Percentiles rank a stretch among this genome's conserved stretches.
These are phyloP conservation scores for Rhizoclosmatium globosum DNA, from an alignment of 192 early-diverging fungal species.

Conservation along the genomic window DNA sequence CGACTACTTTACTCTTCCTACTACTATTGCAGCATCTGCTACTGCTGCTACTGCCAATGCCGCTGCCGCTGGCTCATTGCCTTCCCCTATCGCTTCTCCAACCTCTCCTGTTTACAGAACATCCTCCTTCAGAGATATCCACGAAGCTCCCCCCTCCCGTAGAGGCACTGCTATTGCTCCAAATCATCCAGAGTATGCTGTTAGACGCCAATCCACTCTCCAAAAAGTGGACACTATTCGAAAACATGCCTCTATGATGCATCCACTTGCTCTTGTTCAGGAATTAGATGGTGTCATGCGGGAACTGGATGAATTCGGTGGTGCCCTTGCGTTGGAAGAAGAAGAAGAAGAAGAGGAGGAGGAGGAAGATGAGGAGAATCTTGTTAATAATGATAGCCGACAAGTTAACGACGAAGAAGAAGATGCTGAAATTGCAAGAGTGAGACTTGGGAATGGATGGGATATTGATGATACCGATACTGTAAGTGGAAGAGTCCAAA, in stretches of 20 bases:
- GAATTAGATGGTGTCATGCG: constrained; percentile 27
- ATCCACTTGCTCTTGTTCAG: neutral
- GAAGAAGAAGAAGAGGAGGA: neutral
- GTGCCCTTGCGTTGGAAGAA: neutral
- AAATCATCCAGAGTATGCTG: too few relatives aligned
- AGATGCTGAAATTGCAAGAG: neutral
- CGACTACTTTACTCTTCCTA: too few relatives aligned
- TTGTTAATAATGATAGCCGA: too few relatives aligned
- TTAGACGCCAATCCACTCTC: too few relatives aligned
- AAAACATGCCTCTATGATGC: constrained; percentile 27
- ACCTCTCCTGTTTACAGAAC: too few relatives aligned
- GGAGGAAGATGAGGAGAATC: too few relatives aligned
- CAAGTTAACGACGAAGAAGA: neutral
- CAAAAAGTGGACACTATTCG: constrained; percentile 3
- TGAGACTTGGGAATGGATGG: constrained; percentile 3
- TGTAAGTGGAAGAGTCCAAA: too few relatives aligned
- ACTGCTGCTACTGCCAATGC: too few relatives aligned
- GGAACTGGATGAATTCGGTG: constrained; percentile 7
- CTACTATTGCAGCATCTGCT: too few relatives aligned
- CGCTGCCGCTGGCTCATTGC: neutral
- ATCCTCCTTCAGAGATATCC: neutral
- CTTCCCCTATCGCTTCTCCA: neutral
- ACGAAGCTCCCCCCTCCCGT: too few relatives aligned
- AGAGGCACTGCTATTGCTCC: too few relatives aligned
- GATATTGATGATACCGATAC: neutral